phyloP scores from a whole-genome alignment of 177 flowering plant species.

The Telopea speciosissima region DNA sequence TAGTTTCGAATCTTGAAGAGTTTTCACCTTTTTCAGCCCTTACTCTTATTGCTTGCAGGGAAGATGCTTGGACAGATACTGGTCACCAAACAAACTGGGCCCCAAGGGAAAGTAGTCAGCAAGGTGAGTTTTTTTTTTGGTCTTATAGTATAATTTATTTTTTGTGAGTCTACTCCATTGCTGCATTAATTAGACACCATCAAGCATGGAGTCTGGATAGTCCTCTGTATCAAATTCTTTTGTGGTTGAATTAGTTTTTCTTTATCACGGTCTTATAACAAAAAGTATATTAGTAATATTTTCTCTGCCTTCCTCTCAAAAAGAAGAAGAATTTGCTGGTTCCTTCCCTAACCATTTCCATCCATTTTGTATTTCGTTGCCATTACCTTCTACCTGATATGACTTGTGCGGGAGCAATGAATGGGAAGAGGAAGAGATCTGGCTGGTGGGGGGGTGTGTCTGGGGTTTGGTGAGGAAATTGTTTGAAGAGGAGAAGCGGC shows the following conservation, averaged over 20 bases:
- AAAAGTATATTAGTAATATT: too few species aligned
- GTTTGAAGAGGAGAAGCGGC: not conserved
- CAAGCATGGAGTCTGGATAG: not conserved
- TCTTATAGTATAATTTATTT: too few species aligned
- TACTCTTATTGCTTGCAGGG: slow-evolving; percentile 41
- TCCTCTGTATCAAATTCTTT: not conserved
- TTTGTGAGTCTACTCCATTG: not conserved
- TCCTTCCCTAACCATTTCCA: too few species aligned
- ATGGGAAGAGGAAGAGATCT: not conserved
- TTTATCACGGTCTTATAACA: not conserved
- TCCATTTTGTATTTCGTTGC: too few species aligned
- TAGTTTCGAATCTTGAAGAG: not conserved
- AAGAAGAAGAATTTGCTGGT: too few species aligned
- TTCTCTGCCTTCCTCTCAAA: too few species aligned
- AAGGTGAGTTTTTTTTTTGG: slow-evolving; percentile 47
- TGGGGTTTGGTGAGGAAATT: too few species aligned
- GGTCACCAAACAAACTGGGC: slow-evolving; percentile 95
- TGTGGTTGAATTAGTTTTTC: too few species aligned
- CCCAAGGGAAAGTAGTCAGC: slow-evolving; percentile 93
- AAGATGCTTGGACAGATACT: slow-evolving; percentile 99
- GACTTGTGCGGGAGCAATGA: not conserved
- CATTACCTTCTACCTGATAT: not conserved
- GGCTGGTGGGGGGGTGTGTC: too few species aligned
- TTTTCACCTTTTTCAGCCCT: not conserved
- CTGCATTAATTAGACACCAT: too few species aligned